phyloP scores from a whole-genome alignment of 2,329 filamentous ascomycete species.

The Colletotrichum orbiculare region DNA sequence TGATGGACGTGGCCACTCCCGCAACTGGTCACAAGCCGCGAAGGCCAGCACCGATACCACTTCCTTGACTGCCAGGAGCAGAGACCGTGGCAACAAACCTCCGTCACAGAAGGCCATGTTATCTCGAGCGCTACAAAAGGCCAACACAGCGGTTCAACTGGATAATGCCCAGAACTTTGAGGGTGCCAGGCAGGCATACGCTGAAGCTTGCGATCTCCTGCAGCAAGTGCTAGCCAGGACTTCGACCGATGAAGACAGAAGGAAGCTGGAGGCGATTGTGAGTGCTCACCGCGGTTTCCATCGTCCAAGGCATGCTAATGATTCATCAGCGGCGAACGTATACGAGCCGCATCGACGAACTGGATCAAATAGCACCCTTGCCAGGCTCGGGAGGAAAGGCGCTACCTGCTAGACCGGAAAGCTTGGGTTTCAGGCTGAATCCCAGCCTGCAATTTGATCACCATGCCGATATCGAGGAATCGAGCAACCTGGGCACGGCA shows the following conservation, averaged over 20 bases:
- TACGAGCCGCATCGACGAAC: slow-evolving; percentile 86
- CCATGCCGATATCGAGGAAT: slow-evolving; percentile 57
- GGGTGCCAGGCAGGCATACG: slow-evolving; percentile 89
- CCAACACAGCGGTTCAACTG: slow-evolving; percentile 92
- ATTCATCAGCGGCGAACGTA: slow-evolving; percentile 82
- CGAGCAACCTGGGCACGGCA: slow-evolving; percentile 62
- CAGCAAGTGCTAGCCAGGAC: slow-evolving; percentile 90
- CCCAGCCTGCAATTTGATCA: slow-evolving; percentile 43
- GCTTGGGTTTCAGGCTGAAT: slow-evolving; percentile 60
- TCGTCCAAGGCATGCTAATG: slow-evolving; percentile 8
- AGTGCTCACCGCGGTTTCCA: slow-evolving; percentile 50
- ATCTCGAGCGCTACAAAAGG: slow-evolving; percentile 93
- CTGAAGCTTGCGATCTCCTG: slow-evolving; percentile 88
- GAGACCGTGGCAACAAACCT: slow-evolving; percentile 52
- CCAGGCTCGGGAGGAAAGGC: slow-evolving; percentile 72
- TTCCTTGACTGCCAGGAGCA: slow-evolving; percentile 46
- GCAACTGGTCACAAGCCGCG: slow-evolving; percentile 57
- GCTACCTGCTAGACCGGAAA: slow-evolving; percentile 77
- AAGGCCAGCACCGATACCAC: slow-evolving; percentile 58
- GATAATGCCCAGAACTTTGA: slow-evolving; percentile 97
- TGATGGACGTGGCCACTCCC: slow-evolving; percentile 52
- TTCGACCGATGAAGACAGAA: slow-evolving; percentile 85
- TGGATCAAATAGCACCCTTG: slow-evolving; percentile 76
- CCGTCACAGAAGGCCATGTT: slow-evolving; percentile 94
- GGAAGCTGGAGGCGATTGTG: slow-evolving; percentile 93